A percentile compares a stretch with the other conserved stretches of the same genome.
Conservation (phyloP, 805 yeast genomes). For the Metschnikowia lachancei region DNA sequence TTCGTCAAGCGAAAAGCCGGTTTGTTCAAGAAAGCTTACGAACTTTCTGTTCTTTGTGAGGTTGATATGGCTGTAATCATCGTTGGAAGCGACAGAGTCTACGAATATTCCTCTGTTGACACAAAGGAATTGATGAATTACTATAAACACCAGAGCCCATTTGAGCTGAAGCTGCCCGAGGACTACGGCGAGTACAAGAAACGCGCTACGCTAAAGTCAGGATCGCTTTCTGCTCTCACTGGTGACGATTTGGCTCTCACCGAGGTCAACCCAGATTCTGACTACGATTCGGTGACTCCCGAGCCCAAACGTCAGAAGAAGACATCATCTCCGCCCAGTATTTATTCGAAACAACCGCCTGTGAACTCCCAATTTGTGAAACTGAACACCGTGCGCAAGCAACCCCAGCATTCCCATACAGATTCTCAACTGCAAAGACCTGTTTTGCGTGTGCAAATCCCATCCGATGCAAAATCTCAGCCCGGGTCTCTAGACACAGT, state of each 20-base stretch:
- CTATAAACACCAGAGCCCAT: slow-evolving; percentile 32
- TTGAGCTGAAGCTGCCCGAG: slow-evolving; percentile 62
- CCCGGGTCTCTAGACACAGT: slow-evolving; percentile 43
- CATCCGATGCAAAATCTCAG: slow-evolving; percentile 41
- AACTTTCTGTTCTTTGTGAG: slow-evolving; percentile 83
- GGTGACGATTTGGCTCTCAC: slow-evolving; percentile 22
- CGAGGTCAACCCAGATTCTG: slow-evolving; percentile 24
- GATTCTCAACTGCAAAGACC: slow-evolving; percentile 44
- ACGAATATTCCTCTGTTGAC: slow-evolving; percentile 77
- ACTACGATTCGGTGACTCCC: slow-evolving; percentile 34
- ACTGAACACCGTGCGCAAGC: slow-evolving; percentile 3
- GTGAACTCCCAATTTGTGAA: slow-evolving; percentile 14
- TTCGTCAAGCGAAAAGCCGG: slow-evolving; percentile 95
- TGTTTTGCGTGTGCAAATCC: slow-evolving; percentile 63
- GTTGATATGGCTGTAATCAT: slow-evolving; percentile 91
- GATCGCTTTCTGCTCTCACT: slow-evolving; percentile 19
- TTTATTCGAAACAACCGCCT: slow-evolving; percentile 15
- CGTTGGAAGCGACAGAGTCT: slow-evolving; percentile 72
- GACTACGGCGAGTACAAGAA: slow-evolving; percentile 63
- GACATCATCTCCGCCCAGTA: slow-evolving; percentile 12
- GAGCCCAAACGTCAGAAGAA: slow-evolving; percentile 33
- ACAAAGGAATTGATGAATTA: slow-evolving; percentile 35
- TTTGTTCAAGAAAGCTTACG: slow-evolving; percentile 81
- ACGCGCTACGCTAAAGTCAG: slow-evolving; percentile 26
- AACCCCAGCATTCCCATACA: slow-evolving; percentile 4